Evolutionary conservation across 2,329 filamentous ascomycete species (phyloP), one percentile per base, ranked within the genome.

Genomic region (Pestalotiopsis fici): DNA sequence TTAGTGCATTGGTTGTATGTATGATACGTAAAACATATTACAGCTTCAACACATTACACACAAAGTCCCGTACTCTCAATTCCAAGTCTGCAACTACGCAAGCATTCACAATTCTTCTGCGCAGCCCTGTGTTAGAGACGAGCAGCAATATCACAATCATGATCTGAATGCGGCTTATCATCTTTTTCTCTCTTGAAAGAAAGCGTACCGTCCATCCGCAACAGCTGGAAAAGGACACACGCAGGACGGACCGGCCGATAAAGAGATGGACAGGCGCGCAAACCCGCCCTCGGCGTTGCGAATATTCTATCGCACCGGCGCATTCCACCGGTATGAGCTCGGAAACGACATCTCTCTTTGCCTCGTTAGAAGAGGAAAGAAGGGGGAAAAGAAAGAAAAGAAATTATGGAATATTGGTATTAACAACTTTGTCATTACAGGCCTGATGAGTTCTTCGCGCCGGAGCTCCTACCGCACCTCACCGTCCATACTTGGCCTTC

Each of bases 401-500:
- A 15, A 59, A 6, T 67, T 18, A 50, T 11, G 21, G 5, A 21
- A 50, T 50, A 50, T 4, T 15, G 21, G 15, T 2, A 57, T 23
- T 25, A 3, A 21, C 6, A 21, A 21, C 18, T 21, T 57, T 23
- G 18, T 35, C 35, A 1, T 61, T 23, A n/a, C 71, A 93, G 91
- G 71, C 86, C 90, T 39, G 89, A 92, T 68, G 92, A 95, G 71
- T 94, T 96, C 77, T 78, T 87, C 72, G 76, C 88, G 23, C 73
- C 83, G 66, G 76, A 83, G 66, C 85, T 93, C 25, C 89, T 91
- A 63, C 83, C 90, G 7, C 88, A 92, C 77, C 84, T 97, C 28
- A 87, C 93, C 69, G 90, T 98, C 74, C 95, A 98, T 84, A 95
- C 94, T 67, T 97, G 94, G 92, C 87, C 89, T 66, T 89, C 88